Percentiles rank a stretch among this genome's conserved stretches.
Evolutionary conservation across 1,284 basidiomycete species (phyloP).

Genomic region (Ceratobasidium sp.): DNA sequence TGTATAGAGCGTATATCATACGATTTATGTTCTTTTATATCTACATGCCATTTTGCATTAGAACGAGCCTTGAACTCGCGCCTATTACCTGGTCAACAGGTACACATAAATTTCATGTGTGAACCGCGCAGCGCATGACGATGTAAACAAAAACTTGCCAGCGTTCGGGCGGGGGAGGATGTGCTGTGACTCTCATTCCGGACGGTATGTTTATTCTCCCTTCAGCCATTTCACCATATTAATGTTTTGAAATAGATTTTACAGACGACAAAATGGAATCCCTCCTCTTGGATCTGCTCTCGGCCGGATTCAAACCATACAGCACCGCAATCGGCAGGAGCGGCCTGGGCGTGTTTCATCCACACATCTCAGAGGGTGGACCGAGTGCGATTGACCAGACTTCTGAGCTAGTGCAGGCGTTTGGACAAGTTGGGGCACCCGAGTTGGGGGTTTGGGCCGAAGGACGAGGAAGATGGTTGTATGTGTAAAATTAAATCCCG

Average conservation of each 20-base stretch:
- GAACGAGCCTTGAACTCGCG: no score
- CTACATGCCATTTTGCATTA: no score
- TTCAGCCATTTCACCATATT: conserved; percentile 32
- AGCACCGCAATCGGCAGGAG: conserved; percentile 92
- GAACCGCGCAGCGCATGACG: no score
- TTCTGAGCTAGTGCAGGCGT: conserved; percentile 57
- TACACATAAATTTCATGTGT: no score
- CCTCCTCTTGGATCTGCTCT: conserved; percentile 68
- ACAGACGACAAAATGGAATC: conserved; percentile 63
- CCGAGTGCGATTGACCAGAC: conserved; percentile 53
- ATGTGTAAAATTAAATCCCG: conserved; percentile 57
- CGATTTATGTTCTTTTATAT: no score
- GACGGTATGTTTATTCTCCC: conserved; percentile 64
- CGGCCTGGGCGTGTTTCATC: conserved; percentile 86
- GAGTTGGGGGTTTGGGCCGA: conserved; percentile 69
- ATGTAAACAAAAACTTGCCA: no score
- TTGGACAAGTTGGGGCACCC: conserved; percentile 59
- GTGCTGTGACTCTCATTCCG: conserved; percentile 94
- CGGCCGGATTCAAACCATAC: conserved; percentile 84
- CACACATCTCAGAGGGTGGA: conserved; percentile 57
- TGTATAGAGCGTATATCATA: no score
- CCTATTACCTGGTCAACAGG: no score
- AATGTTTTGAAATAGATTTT: conserved; percentile 64
- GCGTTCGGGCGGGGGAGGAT: conserved; percentile 99
- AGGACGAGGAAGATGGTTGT: conserved; percentile 69